Conservation (phyloP, 2,329 filamentous ascomycete genomes). For the Talaromyces piceae region DNA sequence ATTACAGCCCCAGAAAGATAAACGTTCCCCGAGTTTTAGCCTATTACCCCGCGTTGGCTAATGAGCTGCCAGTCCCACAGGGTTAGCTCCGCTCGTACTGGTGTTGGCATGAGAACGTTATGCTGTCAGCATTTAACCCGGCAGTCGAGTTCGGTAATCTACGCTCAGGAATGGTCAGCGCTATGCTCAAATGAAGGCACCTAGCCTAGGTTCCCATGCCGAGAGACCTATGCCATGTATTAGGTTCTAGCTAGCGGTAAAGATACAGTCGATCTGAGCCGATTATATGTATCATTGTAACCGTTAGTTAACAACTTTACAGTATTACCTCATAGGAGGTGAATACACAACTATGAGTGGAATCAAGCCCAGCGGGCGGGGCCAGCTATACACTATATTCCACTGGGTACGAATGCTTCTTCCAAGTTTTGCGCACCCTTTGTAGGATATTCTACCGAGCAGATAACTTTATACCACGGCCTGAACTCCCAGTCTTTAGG, state of each 20-base stretch:
- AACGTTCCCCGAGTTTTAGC: background rate
- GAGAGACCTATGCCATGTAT: background rate
- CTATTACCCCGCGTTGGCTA: background rate
- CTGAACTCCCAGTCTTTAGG: background rate
- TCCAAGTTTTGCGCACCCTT: background rate
- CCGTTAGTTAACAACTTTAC: background rate
- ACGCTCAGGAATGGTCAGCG: background rate
- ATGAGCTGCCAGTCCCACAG: background rate
- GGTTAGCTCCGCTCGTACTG: background rate
- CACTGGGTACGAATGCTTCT: background rate
- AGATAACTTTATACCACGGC: background rate
- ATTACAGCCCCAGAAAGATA: background rate
- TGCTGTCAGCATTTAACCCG: background rate
- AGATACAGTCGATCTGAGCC: background rate
- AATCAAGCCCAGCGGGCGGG: too few species aligned
- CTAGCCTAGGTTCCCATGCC: too few species aligned
- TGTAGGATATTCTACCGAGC: background rate
- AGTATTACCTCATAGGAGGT: background rate
- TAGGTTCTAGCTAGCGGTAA: background rate
- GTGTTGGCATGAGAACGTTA: background rate
- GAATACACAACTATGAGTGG: background rate
- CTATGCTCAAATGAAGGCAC: background rate
- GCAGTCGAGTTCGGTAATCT: background rate
- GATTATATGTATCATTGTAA: background rate
- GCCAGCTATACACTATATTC: background rate